These are phyloP conservation scores for Vigna nakashimae DNA, from an alignment of 306 rosid genomes.

Conservation along the genomic window DNA sequence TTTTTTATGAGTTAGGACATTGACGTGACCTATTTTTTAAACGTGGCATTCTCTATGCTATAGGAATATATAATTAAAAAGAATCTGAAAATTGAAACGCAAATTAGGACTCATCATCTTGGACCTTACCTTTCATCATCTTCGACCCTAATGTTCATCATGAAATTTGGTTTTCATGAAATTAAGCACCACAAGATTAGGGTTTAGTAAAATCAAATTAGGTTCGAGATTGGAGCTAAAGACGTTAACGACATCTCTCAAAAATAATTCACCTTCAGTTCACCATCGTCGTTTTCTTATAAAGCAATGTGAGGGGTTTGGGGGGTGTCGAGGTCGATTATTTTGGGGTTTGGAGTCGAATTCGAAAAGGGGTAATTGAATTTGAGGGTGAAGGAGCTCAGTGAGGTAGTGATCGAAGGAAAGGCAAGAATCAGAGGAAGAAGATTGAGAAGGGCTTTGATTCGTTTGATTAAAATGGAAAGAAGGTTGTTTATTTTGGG, in stretches of 20 bases:
- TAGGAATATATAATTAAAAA: too few relatives aligned
- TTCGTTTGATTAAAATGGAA: conserved; percentile 4
- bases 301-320: background rate
- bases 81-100: too few relatives aligned
- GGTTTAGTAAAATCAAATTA: too few relatives aligned
- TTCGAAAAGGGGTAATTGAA: conserved; percentile 36
- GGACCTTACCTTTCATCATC: too few relatives aligned
- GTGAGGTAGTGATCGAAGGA: conserved; percentile 45
- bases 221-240: too few relatives aligned
- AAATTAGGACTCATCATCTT: too few relatives aligned
- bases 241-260: conserved; percentile 79
- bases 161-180: too few relatives aligned
- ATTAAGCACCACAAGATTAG: too few relatives aligned
- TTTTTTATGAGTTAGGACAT: too few relatives aligned
- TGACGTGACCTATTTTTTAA: too few relatives aligned
- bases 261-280: background rate
- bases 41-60: too few relatives aligned
- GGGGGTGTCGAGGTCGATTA: conserved; percentile 48
- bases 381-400: conserved; percentile 23
- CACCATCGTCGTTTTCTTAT: conserved; percentile 36
- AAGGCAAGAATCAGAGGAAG: conserved; percentile 32
- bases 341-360: conserved; percentile 53
- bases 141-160: too few relatives aligned
- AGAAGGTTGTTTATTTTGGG: conserved; percentile 10
- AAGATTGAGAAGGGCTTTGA: conserved; percentile 28